Percentiles rank a stretch among this genome's conserved stretches.
Conservation (phyloP, 768 basidiomycete species). For the Tephrocybe sp. region DNA sequence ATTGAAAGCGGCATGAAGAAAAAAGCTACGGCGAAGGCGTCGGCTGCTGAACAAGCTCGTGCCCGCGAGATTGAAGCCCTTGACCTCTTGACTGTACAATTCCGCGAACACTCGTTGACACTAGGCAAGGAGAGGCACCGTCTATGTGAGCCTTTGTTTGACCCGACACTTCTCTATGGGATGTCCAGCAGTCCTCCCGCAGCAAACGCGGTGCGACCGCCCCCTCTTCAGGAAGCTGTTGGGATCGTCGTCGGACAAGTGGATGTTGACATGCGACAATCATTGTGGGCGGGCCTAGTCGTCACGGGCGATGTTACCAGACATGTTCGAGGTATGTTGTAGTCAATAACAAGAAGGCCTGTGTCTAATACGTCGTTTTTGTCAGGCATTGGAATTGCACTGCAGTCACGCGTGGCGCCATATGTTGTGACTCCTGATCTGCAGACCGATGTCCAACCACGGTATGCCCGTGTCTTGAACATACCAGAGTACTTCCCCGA, state of each 20-base stretch:
- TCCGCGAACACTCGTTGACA: slow-evolving; percentile 67
- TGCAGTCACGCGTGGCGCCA: slow-evolving; percentile 68
- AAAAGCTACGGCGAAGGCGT: slow-evolving; percentile 65
- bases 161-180: slow-evolving; percentile 55
- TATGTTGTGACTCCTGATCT: slow-evolving; percentile 63
- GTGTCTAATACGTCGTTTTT: background rate
- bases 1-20: slow-evolving; percentile 85
- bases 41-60: slow-evolving; percentile 77
- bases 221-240: slow-evolving; percentile 66
- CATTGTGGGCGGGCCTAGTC: slow-evolving; percentile 76
- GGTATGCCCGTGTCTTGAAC: slow-evolving; percentile 54
- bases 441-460: slow-evolving; percentile 70
- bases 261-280: slow-evolving; percentile 65
- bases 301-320: slow-evolving; percentile 77
- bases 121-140: slow-evolving; percentile 87
- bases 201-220: slow-evolving; percentile 24
- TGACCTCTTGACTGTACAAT: slow-evolving; percentile 76
- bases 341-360: background rate
- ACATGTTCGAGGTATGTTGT: slow-evolving; percentile 61
- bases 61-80: slow-evolving; percentile 81
- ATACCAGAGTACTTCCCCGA: slow-evolving; percentile 92
- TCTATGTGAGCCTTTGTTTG: slow-evolving; percentile 88
- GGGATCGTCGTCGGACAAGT: slow-evolving; percentile 58
- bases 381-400: slow-evolving; percentile 60
- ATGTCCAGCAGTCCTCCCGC: slow-evolving; percentile 25